Evolutionary conservation across 2,329 filamentous ascomycete genomes (phyloP).

Genomic region (Curvularia eragrostidis): DNA sequence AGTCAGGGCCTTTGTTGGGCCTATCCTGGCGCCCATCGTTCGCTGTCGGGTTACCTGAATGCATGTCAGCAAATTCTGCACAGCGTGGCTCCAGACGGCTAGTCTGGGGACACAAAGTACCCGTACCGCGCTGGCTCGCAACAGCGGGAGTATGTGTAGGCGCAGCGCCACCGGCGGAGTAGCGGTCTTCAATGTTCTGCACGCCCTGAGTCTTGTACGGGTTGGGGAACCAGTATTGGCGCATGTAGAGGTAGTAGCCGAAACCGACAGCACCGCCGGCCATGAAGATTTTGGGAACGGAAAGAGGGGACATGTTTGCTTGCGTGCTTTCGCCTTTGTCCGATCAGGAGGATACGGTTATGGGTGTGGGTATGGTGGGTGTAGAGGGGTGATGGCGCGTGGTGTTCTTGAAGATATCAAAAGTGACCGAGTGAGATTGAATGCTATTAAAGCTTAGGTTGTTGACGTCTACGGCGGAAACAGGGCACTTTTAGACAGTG

Average conservation of each 20-base stretch:
- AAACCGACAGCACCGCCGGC: slow-evolving; percentile 46
- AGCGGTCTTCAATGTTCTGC: slow-evolving; percentile 47
- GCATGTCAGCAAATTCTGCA: slow-evolving; percentile 7
- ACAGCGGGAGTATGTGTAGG: slow-evolving; percentile 42
- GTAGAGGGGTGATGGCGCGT: slow-evolving; percentile 1
- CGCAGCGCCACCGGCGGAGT: slow-evolving; percentile 40
- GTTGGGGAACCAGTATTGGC: slow-evolving; percentile 49
- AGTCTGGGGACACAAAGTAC: slow-evolving; percentile 7
- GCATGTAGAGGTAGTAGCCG: slow-evolving; percentile 47
- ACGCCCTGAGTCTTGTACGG: slow-evolving; percentile 46
- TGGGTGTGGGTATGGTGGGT: background rate
- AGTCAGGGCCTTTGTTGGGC: slow-evolving; percentile 37
- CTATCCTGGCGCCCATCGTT: slow-evolving; percentile 35
- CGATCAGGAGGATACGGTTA: background rate
- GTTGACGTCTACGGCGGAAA: slow-evolving; percentile 5
- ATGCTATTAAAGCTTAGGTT: slow-evolving; percentile 1
- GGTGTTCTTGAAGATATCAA: background rate
- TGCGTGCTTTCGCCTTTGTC: slow-evolving; percentile 4
- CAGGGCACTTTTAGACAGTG: slow-evolving; percentile 6
- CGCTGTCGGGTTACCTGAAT: slow-evolving; percentile 30
- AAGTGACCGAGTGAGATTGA: background rate
- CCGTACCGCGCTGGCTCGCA: slow-evolving; percentile 39
- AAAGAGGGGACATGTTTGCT: slow-evolving; percentile 38
- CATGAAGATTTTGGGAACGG: slow-evolving; percentile 48
- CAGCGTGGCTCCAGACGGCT: background rate